A percentile compares a stretch with the other conserved stretches of the same genome.
Conservation (phyloP, 305 asterid genomes). For the Euphrasia arctica region DNA sequence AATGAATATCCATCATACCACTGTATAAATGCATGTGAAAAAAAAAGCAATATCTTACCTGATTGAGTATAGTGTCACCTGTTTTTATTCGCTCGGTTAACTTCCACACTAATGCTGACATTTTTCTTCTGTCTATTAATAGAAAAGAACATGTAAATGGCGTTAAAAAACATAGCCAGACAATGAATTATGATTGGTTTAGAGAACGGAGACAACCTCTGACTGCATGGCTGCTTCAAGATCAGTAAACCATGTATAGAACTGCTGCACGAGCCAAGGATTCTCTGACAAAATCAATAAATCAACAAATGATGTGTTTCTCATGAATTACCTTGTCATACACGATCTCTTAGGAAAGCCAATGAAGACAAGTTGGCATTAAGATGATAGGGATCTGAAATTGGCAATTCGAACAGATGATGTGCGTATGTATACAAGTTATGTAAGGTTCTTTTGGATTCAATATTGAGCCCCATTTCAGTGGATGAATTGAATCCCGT, state of each 20-base stretch:
- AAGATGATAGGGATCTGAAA: no score
- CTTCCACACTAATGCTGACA: conserved; percentile 28
- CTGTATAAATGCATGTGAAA: not conserved
- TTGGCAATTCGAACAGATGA: no score
- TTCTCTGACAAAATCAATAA: no score
- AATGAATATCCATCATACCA: conserved; percentile 8
- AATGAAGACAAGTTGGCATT: no score
- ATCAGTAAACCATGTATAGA: conserved; percentile 91
- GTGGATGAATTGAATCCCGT: no score
- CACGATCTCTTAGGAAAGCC: no score
- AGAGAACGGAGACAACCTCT: conserved; percentile 57
- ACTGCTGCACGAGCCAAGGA: conserved; percentile 39
- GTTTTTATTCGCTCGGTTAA: conserved; percentile 85
- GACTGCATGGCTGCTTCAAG: conserved; percentile 99
- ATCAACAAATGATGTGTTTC: no score
- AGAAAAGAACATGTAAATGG: conserved; percentile 24
- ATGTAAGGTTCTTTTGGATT: no score
- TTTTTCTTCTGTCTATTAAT: conserved; percentile 36
- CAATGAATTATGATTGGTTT: conserved; percentile 15
- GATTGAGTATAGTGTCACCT: conserved; percentile 85
- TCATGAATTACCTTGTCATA: no score
- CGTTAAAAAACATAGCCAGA: conserved; percentile 18
- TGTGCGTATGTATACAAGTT: no score
- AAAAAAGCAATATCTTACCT: no score
- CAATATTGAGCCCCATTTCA: no score